These are phyloP conservation scores for Cordyceps pruinosa DNA, from an alignment of 2,329 filamentous ascomycete genomes.

Conservation along the genomic window DNA sequence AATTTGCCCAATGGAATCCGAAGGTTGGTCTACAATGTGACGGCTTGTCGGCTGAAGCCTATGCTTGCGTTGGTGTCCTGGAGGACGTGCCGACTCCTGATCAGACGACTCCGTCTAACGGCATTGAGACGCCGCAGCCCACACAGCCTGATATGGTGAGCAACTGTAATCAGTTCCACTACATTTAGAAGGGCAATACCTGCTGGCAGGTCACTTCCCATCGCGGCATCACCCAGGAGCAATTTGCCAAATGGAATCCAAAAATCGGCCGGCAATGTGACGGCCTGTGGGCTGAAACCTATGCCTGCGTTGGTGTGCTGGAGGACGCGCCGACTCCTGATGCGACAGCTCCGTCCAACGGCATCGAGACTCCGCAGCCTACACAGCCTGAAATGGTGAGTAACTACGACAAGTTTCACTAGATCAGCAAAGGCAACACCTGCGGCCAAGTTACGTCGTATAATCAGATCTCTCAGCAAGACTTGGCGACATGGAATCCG, in stretches of 20 bases:
- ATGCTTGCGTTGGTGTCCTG: not conserved
- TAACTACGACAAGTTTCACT: not conserved
- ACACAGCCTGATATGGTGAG: not conserved
- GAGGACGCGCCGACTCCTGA: too few species aligned
- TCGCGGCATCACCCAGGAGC: not conserved
- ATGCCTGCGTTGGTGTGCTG: not conserved
- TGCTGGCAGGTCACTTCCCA: not conserved
- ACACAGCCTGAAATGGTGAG: not conserved
- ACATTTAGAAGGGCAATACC: not conserved
- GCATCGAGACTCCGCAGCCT: not conserved
- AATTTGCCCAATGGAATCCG: not conserved
- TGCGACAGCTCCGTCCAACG: not conserved
- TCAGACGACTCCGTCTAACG: not conserved
- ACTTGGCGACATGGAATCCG: not conserved
- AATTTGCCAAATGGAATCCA: not conserved
- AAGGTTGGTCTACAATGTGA: not conserved
- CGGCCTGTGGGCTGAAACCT: not conserved
- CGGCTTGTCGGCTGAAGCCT: not conserved
- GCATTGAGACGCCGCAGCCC: not conserved
- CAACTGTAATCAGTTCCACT: not conserved
- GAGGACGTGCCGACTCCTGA: too few species aligned
- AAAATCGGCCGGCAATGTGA: not conserved
- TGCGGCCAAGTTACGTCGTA: not conserved
- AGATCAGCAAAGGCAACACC: not conserved
- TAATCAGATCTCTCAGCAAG: not conserved